phyloP scores from a whole-genome alignment of 495 filamentous ascomycete genomes.

The Corynascus novoguineensis region DNA sequence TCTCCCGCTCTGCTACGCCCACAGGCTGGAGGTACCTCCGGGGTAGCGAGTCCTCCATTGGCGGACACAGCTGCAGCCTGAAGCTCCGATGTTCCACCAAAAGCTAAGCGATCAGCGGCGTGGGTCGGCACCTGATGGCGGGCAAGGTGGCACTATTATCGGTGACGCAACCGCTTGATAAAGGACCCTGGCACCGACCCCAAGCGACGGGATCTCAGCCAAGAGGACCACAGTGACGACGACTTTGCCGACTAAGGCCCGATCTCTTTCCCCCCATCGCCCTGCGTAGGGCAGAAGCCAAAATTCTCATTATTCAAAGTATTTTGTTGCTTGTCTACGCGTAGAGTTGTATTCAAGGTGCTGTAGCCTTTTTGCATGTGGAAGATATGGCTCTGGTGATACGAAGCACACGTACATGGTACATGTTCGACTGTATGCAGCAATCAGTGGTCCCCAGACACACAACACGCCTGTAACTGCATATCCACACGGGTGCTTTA shows the following conservation, averaged over 20 bases:
- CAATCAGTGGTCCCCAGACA: constrained; percentile 9
- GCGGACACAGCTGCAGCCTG: background rate
- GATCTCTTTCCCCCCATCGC: too few species aligned
- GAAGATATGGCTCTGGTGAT: too few species aligned
- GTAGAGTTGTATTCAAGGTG: too few species aligned
- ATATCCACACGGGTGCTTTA: background rate
- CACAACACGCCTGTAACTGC: background rate
- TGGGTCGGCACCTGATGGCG: constrained; percentile 17
- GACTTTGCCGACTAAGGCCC: too few species aligned
- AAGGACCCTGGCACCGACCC: constrained; percentile 5
- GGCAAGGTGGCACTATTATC: too few species aligned
- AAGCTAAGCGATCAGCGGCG: constrained; percentile 23
- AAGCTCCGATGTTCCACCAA: constrained; percentile 12
- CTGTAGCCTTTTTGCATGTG: too few species aligned
- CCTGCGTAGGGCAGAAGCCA: too few species aligned
- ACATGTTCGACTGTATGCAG: background rate
- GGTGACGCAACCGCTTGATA: constrained; percentile 35
- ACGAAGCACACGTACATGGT: too few species aligned
- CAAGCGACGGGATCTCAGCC: constrained; percentile 3
- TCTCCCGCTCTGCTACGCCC: too few species aligned
- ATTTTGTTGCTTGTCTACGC: background rate
- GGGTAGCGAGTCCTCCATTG: constrained; percentile 9
- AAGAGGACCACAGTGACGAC: too few species aligned
- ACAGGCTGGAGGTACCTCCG: background rate
- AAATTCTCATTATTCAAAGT: too few species aligned